A percentile compares a stretch with the other conserved stretches of the same genome.
phyloP scores from a whole-genome alignment of 2,329 filamentous ascomycete genomes.

The Aspergillus carbonarius region DNA sequence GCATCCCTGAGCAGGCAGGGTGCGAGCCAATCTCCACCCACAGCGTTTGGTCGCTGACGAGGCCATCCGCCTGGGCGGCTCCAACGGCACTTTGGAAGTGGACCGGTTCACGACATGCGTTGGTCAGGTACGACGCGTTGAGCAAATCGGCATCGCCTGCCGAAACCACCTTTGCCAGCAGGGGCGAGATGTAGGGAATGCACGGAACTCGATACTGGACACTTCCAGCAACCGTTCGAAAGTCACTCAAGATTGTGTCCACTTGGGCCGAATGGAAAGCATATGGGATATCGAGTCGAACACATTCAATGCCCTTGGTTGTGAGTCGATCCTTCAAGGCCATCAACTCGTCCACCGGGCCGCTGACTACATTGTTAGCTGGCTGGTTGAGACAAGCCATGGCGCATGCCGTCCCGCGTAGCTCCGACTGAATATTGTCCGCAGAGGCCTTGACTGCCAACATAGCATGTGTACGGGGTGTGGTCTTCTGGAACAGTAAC shows the following conservation, averaged over 20 bases:
- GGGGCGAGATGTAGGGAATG: constrained; percentile 47
- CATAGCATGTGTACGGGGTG: constrained; percentile 33
- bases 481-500: constrained; percentile 22
- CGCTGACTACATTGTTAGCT: constrained; percentile 38
- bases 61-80: background rate
- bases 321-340: constrained; percentile 28
- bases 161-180: constrained; percentile 30
- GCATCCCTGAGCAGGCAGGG: constrained; percentile 66
- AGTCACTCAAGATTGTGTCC: constrained; percentile 45
- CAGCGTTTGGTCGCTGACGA: constrained; percentile 30
- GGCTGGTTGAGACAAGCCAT: constrained; percentile 45
- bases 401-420: constrained; percentile 28
- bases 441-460: constrained; percentile 41
- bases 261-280: constrained; percentile 50
- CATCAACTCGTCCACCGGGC: constrained; percentile 34
- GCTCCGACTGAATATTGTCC: constrained; percentile 28
- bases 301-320: constrained; percentile 38
- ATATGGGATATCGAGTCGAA: constrained; percentile 43
- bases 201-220: constrained; percentile 39
- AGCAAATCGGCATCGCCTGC: background rate
- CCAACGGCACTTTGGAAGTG: background rate
- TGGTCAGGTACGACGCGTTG: background rate
- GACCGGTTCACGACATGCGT: constrained; percentile 2
- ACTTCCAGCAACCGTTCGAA: constrained; percentile 36
- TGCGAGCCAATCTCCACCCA: constrained; percentile 73